Base-by-base conservation (phyloP, 148 eudicot species). In the Polygonum aviculare region DNA sequence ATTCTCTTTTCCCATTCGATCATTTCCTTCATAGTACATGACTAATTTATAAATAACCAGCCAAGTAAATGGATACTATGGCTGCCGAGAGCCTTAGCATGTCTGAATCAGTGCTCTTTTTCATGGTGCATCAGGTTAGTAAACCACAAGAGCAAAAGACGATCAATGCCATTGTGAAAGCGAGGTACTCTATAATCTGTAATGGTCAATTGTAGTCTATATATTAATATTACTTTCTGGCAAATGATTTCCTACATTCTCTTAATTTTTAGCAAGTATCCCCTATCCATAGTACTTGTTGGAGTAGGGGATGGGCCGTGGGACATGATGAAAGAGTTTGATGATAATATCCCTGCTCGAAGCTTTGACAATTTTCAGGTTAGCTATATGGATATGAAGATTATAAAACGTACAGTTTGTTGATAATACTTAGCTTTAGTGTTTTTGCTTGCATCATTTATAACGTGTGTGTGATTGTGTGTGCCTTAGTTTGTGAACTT, bases 351-450 rank as follows among this genome's bases (percentile, higher is more conserved):
- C 72, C 86, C 86, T 48, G 74, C 54, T 31, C 54, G 86, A 33
- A 60, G 69, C 22, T 84, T 84, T 35, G 86, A 84, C 55, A 84
- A 84, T 79, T 78, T 84, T 19, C 86, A 83, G 86, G 86, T 83
- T 78, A 54, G 44, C 2, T 4, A 22, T 4, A 21, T 15, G 47
- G 41, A 59, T 26, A 26, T 63, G 33, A 22, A 59, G 12, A 52
- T 9, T 3, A 51, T 12, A 10, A 44, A 44, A 44, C 31, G 31
- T 26, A 26, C 47, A 44, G 47, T 44, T 6, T 44, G 47, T 6
- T 44, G 47, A 44, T 44, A 44, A 44, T 44, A 44, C 47, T 44
- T 44, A 26, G 9, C 9, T 6, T 44, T 3, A 35, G 39, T 69
- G 47, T 39, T 14, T 35, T 11, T 36, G 7, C 45, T 21, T 33